A percentile compares a stretch with the other conserved stretches of the same genome.
These are phyloP conservation scores for Penicillium simplicissimum DNA, from an alignment of 495 filamentous ascomycete species.

Conservation along the genomic window DNA sequence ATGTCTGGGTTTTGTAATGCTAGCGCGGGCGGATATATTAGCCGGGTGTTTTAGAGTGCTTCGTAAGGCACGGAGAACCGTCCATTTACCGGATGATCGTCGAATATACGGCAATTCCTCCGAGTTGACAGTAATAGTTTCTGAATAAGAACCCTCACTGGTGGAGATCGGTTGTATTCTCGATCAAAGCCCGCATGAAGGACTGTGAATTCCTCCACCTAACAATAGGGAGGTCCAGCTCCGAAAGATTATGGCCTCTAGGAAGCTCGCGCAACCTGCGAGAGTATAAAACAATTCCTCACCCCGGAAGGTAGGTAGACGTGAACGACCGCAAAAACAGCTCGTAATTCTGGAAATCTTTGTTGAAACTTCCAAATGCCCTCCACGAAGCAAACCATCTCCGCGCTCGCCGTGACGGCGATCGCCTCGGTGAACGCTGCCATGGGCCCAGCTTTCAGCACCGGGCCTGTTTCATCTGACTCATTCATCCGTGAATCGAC, in stretches of 20 bases:
- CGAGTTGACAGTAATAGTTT: neutral
- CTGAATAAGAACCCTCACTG: neutral
- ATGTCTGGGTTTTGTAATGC: neutral
- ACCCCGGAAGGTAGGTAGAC: neutral
- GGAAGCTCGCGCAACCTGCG: neutral
- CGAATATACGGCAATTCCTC: neutral
- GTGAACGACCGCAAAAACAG: neutral
- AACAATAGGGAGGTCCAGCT: too few relatives aligned
- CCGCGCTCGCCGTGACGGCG: conserved; percentile 14
- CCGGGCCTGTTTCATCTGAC: conserved; percentile 34
- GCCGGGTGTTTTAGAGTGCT: neutral
- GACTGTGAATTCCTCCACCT: neutral
- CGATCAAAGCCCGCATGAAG: neutral
- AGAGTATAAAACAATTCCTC: neutral
- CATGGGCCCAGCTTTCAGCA: conserved; percentile 38
- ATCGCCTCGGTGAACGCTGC: conserved; percentile 24
- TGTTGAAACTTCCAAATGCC: conserved; percentile 12
- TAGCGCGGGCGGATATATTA: neutral
- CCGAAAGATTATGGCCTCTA: neutral
- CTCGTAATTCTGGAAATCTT: neutral
- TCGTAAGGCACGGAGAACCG: neutral
- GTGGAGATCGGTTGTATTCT: neutral
- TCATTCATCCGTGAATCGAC: conserved; percentile 40
- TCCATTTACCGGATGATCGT: neutral
- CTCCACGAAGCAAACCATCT: conserved; percentile 14